A percentile compares a stretch with the other conserved stretches of the same genome.
These are phyloP conservation scores for Huiozyma naganishii DNA, from an alignment of 805 yeast genomes.

Conservation along the genomic window DNA sequence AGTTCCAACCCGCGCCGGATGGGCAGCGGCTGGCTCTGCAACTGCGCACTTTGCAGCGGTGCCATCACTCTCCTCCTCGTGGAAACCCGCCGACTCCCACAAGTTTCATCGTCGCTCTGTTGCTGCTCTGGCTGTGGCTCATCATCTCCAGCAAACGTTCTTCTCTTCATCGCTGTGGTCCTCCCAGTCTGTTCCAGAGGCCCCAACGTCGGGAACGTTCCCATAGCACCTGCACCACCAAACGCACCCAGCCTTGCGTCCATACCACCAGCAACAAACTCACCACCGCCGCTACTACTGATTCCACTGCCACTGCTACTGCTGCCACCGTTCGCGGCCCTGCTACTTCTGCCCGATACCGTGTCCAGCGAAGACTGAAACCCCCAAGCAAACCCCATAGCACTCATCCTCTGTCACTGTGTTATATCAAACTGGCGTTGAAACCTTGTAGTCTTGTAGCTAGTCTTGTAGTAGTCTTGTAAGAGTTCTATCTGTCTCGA, in stretches of 20 bases:
- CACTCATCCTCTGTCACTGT: not conserved
- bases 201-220: too few relatives aligned
- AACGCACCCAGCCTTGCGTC: not conserved
- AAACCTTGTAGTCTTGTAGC: not conserved
- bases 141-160: not conserved
- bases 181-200: too few relatives aligned
- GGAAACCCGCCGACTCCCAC: too few relatives aligned
- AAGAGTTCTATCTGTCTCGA: not conserved
- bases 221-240: too few relatives aligned
- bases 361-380: not conserved
- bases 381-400: slow-evolving; percentile 10
- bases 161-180: not conserved
- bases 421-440: not conserved
- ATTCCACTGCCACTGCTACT: not conserved
- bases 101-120: too few relatives aligned
- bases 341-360: not conserved
- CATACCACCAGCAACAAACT: not conserved
- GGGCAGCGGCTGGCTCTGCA: slow-evolving; percentile 25
- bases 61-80: too few relatives aligned
- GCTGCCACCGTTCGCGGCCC: not conserved
- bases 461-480: not conserved
- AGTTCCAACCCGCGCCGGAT: slow-evolving; percentile 25
- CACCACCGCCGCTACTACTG: not conserved
- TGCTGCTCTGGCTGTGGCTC: too few relatives aligned
- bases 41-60: slow-evolving; percentile 3